Evolutionary conservation across 2,329 filamentous ascomycete genomes (phyloP).

Genomic region (Arthrobotrys iridis): DNA sequence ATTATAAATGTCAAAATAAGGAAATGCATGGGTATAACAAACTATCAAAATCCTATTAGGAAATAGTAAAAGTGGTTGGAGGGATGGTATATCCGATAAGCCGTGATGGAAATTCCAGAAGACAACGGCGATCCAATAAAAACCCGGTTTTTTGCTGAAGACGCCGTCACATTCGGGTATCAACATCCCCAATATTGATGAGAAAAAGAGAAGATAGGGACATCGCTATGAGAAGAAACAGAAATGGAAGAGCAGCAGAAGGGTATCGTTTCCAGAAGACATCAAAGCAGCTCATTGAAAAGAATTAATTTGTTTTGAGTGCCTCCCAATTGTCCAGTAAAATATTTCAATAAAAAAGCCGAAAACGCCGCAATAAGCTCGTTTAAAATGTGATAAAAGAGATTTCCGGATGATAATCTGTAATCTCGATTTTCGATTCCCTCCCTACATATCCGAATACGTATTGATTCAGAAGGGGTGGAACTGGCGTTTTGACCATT

Average conservation of each 20-base stretch:
- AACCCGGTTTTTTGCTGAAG: constrained; percentile 5
- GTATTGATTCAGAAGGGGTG: not conserved
- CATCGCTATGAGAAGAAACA: constrained; percentile 25
- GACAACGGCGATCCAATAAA: not conserved
- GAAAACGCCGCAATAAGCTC: constrained; percentile 29
- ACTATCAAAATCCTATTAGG: constrained; percentile 28
- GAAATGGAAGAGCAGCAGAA: constrained; percentile 31
- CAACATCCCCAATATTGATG: constrained; percentile 7
- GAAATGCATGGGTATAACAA: constrained; percentile 32
- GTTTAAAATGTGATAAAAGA: constrained; percentile 12
- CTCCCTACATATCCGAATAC: not conserved
- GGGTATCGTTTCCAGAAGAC: constrained; percentile 50
- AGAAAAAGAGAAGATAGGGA: constrained; percentile 17
- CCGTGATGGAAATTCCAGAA: not conserved
- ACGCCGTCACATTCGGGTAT: constrained; percentile 14
- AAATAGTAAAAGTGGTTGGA: constrained; percentile 20
- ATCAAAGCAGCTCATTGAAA: constrained; percentile 2
- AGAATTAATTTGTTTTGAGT: not conserved
- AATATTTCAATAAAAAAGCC: constrained; percentile 24
- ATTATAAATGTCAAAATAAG: constrained; percentile 13
- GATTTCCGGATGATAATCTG: constrained; percentile 23
- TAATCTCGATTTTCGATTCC: constrained; percentile 16
- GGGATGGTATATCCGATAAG: constrained; percentile 18
- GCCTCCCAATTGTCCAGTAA: constrained; percentile 28
- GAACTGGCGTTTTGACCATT: constrained; percentile 12